Conservation (phyloP, 2,329 filamentous ascomycete species). For the Botryotinia convoluta region DNA sequence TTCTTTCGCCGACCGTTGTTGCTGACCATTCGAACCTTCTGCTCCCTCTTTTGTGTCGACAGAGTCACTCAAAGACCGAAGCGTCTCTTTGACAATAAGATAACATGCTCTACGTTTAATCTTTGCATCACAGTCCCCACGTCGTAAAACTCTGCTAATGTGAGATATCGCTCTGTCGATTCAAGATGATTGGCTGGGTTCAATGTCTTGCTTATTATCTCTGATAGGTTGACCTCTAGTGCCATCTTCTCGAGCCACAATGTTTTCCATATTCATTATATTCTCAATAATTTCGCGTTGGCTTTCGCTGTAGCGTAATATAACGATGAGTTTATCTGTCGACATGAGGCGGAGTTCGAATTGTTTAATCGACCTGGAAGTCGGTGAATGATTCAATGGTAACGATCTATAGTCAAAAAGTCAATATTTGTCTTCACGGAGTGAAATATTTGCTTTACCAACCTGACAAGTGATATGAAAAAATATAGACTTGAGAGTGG, state of each 20-base stretch:
- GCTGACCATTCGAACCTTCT: not conserved
- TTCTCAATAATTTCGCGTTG: not conserved
- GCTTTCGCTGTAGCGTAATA: not conserved
- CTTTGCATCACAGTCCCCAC: not conserved
- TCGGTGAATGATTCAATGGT: not conserved
- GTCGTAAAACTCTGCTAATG: not conserved
- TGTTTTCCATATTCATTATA: not conserved
- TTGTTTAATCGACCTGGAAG: not conserved
- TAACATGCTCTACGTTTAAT: not conserved
- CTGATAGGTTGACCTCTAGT: accelerated
- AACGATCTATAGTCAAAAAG: not conserved
- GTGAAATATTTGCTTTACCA: accelerated
- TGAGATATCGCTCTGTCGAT: not conserved
- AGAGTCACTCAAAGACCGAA: not conserved
- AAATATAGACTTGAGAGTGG: not conserved
- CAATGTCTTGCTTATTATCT: not conserved
- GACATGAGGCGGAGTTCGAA: not conserved
- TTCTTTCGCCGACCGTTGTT: accelerated
- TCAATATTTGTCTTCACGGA: not conserved
- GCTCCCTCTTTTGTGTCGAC: too few relatives aligned
- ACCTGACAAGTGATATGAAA: not conserved
- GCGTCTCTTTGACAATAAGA: not conserved
- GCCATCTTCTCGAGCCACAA: too few relatives aligned
- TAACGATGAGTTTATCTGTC: not conserved
- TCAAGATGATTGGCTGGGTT: accelerated